Evolutionary conservation across 2,329 filamentous ascomycete species (phyloP).

Genomic region (Colletotrichum magnum): DNA sequence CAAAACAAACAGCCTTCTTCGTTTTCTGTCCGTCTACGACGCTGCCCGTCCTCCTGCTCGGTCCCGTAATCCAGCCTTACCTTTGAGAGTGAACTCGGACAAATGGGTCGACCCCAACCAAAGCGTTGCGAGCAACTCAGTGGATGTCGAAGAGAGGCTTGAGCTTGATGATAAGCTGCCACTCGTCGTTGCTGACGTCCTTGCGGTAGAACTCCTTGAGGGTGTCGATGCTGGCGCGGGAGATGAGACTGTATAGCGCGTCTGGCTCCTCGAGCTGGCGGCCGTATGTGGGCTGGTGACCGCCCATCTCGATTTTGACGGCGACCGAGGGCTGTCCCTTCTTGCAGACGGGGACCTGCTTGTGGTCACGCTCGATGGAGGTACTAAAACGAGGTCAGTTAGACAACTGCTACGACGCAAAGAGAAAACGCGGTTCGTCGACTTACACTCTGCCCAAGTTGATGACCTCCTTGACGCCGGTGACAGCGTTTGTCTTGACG

Average conservation of each 20-base stretch:
- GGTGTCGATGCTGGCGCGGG: slow-evolving; percentile 89
- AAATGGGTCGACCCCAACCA: background rate
- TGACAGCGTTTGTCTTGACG: slow-evolving; percentile 84
- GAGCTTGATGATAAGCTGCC: slow-evolving; percentile 93
- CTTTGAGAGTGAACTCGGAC: background rate
- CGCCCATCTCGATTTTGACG: slow-evolving; percentile 95
- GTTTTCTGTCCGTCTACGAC: background rate
- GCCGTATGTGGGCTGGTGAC: slow-evolving; percentile 93
- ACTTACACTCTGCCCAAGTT: slow-evolving; percentile 93
- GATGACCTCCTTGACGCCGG: slow-evolving; percentile 87
- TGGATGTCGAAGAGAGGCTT: slow-evolving; percentile 94
- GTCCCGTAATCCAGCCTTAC: too few species aligned
- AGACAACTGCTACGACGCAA: background rate
- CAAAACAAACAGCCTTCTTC: slow-evolving; percentile 26
- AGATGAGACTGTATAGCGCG: slow-evolving; percentile 88
- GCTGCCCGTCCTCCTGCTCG: too few species aligned
- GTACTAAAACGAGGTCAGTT: slow-evolving; percentile 68
- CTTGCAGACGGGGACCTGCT: slow-evolving; percentile 92
- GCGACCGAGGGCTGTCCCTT: slow-evolving; percentile 97
- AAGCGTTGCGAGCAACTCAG: slow-evolving; percentile 55
- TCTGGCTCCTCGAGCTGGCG: slow-evolving; percentile 96
- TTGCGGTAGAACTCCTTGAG: slow-evolving; percentile 95
- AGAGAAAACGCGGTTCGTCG: background rate
- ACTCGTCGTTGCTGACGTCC: slow-evolving; percentile 93
- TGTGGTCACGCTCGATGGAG: slow-evolving; percentile 97